Evolutionary conservation across 345 rosid species (phyloP).

Genomic region (Arabis hirsuta): DNA sequence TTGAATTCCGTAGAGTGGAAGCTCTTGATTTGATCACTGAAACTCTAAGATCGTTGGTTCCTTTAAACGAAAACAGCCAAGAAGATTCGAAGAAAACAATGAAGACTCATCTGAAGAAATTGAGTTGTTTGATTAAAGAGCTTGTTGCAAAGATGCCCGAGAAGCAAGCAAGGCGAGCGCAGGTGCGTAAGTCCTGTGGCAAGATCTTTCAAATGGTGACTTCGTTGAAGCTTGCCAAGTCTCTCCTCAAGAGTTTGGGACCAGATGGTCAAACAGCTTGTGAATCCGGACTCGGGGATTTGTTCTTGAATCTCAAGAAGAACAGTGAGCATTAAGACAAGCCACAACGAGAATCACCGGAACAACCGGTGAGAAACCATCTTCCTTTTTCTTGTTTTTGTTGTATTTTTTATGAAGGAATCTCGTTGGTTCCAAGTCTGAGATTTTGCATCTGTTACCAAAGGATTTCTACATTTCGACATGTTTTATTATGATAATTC

Average conservation of each 20-base stretch:
- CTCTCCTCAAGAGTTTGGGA: conserved; percentile 62
- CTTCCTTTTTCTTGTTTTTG: conserved; percentile 8
- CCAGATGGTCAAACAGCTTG: conserved; percentile 65
- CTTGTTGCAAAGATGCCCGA: conserved; percentile 71
- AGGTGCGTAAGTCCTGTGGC: conserved; percentile 69
- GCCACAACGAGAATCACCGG: conserved; percentile 16
- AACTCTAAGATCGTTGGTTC: conserved; percentile 59
- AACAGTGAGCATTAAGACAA: conserved; percentile 37
- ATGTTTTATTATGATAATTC: conserved; percentile 26
- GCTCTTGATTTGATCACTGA: conserved; percentile 78
- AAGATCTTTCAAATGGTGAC: conserved; percentile 65
- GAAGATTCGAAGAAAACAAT: conserved; percentile 60
- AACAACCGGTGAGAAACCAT: conserved; percentile 26
- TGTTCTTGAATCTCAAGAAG: conserved; percentile 65
- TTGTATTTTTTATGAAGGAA: conserved; percentile 19
- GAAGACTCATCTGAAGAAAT: conserved; percentile 54
- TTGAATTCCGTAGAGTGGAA: conserved; percentile 79
- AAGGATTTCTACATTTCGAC: conserved; percentile 17
- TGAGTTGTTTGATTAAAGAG: conserved; percentile 58
- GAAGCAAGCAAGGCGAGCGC: conserved; percentile 67
- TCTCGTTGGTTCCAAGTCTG: conserved; percentile 19
- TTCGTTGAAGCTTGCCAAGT: conserved; percentile 53
- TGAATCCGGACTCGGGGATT: conserved; percentile 67
- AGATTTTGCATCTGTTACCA: conserved; percentile 7
- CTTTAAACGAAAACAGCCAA: conserved; percentile 41